phyloP scores from a whole-genome alignment of 2,329 filamentous ascomycete genomes.

The Ascochyta rabiei region DNA sequence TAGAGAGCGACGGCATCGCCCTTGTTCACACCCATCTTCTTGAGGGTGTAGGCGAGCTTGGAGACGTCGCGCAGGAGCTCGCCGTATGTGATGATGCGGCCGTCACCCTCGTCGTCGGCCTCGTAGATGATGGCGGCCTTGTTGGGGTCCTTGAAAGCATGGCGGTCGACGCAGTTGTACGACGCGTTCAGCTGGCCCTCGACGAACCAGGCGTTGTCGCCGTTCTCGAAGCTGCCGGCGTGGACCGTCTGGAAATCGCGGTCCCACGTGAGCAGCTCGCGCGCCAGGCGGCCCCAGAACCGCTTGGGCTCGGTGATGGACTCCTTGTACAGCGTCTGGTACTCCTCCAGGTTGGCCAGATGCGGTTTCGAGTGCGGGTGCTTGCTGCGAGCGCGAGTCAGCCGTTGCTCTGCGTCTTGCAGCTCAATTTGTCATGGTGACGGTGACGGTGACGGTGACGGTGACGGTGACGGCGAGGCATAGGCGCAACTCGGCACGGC shows the following conservation, averaged over 20 bases:
- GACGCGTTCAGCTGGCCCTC: constrained; percentile 94
- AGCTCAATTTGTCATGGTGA: no score
- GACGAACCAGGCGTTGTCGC: constrained; percentile 92
- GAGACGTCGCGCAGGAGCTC: constrained; percentile 94
- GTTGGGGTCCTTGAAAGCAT: constrained; percentile 93
- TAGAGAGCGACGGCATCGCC: constrained; percentile 97
- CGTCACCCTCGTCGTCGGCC: constrained; percentile 86
- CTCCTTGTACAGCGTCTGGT: constrained; percentile 72
- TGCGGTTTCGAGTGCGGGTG: constrained; percentile 65
- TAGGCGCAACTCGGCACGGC: constrained; percentile 24
- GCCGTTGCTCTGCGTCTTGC: background rate
- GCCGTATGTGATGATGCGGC: constrained; percentile 88
- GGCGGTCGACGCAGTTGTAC: constrained; percentile 96
- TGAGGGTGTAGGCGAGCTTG: constrained; percentile 83
- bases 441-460: no score
- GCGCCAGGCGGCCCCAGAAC: constrained; percentile 88
- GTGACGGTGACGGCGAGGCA: background rate
- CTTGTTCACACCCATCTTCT: constrained; percentile 95
- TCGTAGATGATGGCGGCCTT: constrained; percentile 98
- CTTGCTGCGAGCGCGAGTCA: constrained; percentile 53
- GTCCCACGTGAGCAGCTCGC: constrained; percentile 89
- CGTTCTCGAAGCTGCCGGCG: constrained; percentile 74
- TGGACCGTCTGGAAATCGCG: constrained; percentile 90
- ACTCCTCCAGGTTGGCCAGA: constrained; percentile 64
- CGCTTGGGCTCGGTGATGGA: constrained; percentile 87